A percentile compares a stretch with the other conserved stretches of the same genome.
Evolutionary conservation across 148 eudicot species (phyloP).

Genomic region (Cornus kousa): DNA sequence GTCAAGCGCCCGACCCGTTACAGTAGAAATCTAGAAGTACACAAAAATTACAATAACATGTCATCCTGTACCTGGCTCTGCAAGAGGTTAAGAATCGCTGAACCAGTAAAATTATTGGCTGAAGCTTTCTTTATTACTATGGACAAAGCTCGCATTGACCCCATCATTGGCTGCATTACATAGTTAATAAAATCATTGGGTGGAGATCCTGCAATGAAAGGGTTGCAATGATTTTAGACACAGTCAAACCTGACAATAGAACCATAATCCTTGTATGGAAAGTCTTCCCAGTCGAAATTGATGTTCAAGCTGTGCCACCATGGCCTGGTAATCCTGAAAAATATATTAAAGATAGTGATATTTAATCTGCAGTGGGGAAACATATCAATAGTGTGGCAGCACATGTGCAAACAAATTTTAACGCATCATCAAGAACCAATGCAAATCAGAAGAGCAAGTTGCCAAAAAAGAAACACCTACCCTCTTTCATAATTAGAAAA

Average conservation of each 20-base stretch:
- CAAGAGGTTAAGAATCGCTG: constrained; percentile 87
- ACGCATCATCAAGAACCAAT: too few relatives aligned
- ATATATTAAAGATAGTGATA: background rate
- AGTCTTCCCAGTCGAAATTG: constrained; percentile 85
- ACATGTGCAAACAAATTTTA: background rate
- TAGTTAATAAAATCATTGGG: background rate
- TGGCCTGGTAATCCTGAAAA: constrained; percentile 90
- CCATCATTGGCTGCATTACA: constrained; percentile 78
- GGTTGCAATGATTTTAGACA: constrained; percentile 14
- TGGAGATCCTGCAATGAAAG: background rate
- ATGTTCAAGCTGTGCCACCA: constrained; percentile 99
- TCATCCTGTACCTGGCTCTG: constrained; percentile 73
- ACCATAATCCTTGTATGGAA: constrained; percentile 96
- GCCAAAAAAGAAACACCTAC: too few relatives aligned
- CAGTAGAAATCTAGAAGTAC: background rate
- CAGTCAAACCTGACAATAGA: constrained; percentile 82
- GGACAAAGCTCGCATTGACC: constrained; percentile 88
- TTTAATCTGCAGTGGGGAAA: background rate
- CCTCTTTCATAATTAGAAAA: too few relatives aligned
- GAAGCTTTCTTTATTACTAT: constrained; percentile 73
- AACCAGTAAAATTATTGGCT: constrained; percentile 57
- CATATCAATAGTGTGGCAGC: background rate
- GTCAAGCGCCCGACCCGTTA: too few relatives aligned
- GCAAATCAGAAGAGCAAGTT: background rate
- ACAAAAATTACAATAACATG: background rate